phyloP scores from a whole-genome alignment of 306 rosid genomes.

The Carpinus fangiana region DNA sequence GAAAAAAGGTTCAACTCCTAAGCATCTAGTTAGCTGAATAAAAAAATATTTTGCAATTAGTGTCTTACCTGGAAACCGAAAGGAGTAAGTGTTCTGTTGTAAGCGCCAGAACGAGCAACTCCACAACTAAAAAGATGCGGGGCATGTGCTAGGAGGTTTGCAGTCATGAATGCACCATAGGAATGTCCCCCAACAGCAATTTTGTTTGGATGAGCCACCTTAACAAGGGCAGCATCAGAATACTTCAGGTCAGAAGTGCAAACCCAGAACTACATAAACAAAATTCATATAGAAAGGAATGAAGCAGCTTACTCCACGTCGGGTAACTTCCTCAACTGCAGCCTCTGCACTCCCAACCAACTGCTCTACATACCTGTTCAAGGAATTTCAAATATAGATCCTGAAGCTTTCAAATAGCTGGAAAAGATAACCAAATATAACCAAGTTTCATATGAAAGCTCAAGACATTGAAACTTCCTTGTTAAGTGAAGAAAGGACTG shows the following conservation, averaged over 20 bases:
- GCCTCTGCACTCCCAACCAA: conserved; percentile 95
- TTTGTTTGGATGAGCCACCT: conserved; percentile 94
- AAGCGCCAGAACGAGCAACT: conserved; percentile 99
- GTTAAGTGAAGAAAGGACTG: conserved; percentile 19
- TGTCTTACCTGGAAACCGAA: conserved; percentile 90
- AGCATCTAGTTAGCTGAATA: background rate
- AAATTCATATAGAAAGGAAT: conserved; percentile 15
- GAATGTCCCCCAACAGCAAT: conserved; percentile 99
- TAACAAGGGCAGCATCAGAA: conserved; percentile 28
- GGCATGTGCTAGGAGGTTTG: conserved; percentile 96
- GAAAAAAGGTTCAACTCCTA: background rate
- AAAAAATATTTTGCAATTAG: background rate
- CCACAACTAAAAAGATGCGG: conserved; percentile 98
- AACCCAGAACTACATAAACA: conserved; percentile 1
- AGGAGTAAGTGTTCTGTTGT: conserved; percentile 97
- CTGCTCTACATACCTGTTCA: conserved; percentile 85
- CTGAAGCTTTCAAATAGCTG: conserved; percentile 4
- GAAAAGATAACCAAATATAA: too few species aligned
- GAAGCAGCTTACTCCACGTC: conserved; percentile 72
- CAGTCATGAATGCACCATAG: conserved; percentile 99
- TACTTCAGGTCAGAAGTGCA: conserved; percentile 23
- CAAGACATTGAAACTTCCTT: conserved; percentile 22
- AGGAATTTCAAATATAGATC: conserved; percentile 27
- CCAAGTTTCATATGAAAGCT: conserved; percentile 21
- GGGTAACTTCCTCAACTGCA: conserved; percentile 89